Evolutionary conservation across 1,284 basidiomycete species (phyloP).

Genomic region (Peniophora sp.): DNA sequence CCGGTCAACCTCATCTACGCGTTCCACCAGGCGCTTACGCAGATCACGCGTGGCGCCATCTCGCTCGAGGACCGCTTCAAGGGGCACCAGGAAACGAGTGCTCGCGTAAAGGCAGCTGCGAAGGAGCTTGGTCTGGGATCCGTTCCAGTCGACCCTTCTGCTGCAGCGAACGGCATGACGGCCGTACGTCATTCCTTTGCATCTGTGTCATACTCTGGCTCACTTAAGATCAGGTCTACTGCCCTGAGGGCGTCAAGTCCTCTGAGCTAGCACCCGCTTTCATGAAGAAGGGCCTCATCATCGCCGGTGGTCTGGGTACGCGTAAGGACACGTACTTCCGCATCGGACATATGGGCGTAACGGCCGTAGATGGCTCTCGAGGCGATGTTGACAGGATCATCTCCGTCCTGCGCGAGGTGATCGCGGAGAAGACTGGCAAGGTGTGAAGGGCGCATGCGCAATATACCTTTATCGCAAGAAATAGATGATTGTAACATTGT

Average conservation of each 20-base stretch:
- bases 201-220: neutral
- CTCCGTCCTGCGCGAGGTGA: constrained; percentile 52
- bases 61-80: constrained; percentile 79
- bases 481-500: too few species aligned
- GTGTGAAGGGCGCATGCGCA: neutral
- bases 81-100: constrained; percentile 68
- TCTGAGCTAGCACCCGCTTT: constrained; percentile 71
- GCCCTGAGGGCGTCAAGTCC: constrained; percentile 69
- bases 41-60: constrained; percentile 54
- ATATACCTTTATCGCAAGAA: neutral
- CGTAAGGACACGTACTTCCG: constrained; percentile 77
- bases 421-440: constrained; percentile 39
- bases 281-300: constrained; percentile 64
- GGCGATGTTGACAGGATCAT: constrained; percentile 77
- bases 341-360: constrained; percentile 87
- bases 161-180: constrained; percentile 91
- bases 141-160: constrained; percentile 53
- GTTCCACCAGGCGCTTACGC: constrained; percentile 71
- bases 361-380: constrained; percentile 61
- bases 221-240: constrained; percentile 25
- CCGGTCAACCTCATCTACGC: constrained; percentile 94
- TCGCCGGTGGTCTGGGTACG: constrained; percentile 87
- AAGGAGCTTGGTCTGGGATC: constrained; percentile 67
- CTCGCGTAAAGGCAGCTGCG: constrained; percentile 69
- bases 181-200: constrained; percentile 40